Evolutionary conservation across 2,329 filamentous ascomycete species (phyloP).

Genomic region (Penicillium expansum): DNA sequence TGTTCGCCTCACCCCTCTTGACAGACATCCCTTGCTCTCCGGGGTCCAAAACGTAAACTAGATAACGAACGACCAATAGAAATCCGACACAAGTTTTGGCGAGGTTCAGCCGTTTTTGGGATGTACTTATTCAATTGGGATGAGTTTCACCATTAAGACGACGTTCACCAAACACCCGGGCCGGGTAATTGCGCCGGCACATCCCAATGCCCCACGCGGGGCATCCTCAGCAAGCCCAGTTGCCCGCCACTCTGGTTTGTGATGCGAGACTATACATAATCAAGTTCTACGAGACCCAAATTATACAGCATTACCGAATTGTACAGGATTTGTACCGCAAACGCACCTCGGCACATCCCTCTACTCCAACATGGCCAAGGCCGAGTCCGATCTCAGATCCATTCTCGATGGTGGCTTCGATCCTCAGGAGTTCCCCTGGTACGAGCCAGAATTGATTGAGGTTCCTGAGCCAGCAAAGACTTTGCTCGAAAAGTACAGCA

Average conservation of each 20-base stretch:
- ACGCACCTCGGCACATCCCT: neutral
- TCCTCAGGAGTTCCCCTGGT: conserved; percentile 18
- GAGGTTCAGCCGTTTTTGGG: too few species aligned
- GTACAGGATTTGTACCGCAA: neutral
- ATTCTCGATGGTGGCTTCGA: conserved; percentile 13
- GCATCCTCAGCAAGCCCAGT: neutral
- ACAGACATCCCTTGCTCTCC: too few species aligned
- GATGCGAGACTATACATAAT: neutral
- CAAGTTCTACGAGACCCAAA: neutral
- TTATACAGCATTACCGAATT: neutral
- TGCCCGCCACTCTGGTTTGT: neutral
- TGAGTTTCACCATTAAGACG: neutral
- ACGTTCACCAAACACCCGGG: neutral
- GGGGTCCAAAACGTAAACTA: too few species aligned
- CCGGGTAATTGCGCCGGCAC: neutral
- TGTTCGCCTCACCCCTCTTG: too few species aligned
- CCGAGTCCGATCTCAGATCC: conserved; percentile 11
- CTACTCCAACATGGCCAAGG: conserved; percentile 12
- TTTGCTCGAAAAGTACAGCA: conserved; percentile 19
- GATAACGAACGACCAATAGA: too few species aligned
- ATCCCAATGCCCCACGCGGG: neutral
- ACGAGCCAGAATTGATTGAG: conserved; percentile 12
- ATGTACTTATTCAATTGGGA: neutral
- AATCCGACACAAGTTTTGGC: too few species aligned
- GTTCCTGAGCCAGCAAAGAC: conserved; percentile 18